These are phyloP conservation scores for Citrullus amarus DNA, from an alignment of 306 rosid genomes.

Conservation along the genomic window DNA sequence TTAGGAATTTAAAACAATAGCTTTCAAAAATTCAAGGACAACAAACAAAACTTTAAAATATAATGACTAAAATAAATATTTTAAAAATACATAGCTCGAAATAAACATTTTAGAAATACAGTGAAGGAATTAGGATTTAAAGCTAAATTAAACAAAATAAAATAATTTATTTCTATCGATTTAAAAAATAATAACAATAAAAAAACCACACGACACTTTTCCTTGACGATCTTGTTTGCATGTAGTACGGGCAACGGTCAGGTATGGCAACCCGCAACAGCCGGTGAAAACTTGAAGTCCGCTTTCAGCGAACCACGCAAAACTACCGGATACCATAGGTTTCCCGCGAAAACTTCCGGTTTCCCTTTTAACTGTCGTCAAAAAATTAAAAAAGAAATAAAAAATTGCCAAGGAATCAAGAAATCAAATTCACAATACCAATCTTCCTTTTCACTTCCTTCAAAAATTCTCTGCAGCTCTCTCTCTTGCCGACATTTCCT, in stretches of 20 bases:
- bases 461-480: slow-evolving; percentile 1
- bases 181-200: neutral
- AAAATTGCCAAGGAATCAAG: neutral
- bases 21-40: too few relatives aligned
- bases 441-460: slow-evolving; percentile 21
- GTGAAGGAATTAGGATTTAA: too few relatives aligned
- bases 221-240: neutral
- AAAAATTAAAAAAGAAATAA: neutral
- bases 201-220: neutral
- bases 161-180: too few relatives aligned
- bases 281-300: slow-evolving; percentile 13
- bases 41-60: too few relatives aligned
- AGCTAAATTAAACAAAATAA: too few relatives aligned
- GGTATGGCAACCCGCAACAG: slow-evolving; percentile 28
- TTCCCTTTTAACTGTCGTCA: slow-evolving; percentile 4
- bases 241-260: slow-evolving; percentile 10
- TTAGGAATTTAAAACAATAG: too few relatives aligned
- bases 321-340: slow-evolving; percentile 28
- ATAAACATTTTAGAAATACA: too few relatives aligned
- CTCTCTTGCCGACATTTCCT: slow-evolving; percentile 39
- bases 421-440: neutral
- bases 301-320: slow-evolving; percentile 6
- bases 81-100: too few relatives aligned
- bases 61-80: too few relatives aligned
- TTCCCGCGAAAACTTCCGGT: slow-evolving; percentile 49